Conservation (phyloP, 2,329 filamentous ascomycete genomes). For the Penicillium oxalicum region DNA sequence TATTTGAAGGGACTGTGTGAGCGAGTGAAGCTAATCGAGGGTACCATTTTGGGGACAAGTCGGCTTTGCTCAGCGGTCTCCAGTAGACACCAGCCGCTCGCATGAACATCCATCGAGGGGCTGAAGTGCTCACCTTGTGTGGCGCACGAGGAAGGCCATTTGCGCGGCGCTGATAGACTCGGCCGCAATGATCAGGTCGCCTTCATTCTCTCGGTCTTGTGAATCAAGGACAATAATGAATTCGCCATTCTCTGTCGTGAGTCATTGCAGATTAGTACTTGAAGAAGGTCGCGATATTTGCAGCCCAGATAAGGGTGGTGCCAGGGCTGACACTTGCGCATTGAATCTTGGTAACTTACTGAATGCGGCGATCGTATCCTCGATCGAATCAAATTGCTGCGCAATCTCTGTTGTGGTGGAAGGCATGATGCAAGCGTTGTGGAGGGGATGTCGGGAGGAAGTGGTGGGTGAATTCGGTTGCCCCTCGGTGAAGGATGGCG, state of each 20-base stretch:
- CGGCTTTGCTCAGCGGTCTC: not conserved
- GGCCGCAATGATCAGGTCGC: slow-evolving; percentile 93
- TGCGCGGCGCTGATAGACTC: slow-evolving; percentile 76
- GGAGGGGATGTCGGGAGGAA: not conserved
- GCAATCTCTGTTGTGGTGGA: slow-evolving; percentile 28
- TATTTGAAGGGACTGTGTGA: slow-evolving; percentile 18
- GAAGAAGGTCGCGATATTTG: not conserved
- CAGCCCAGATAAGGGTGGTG: no score
- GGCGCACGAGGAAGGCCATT: slow-evolving; percentile 92
- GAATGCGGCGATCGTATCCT: slow-evolving; percentile 38
- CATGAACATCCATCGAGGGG: not conserved
- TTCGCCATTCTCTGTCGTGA: slow-evolving; percentile 62
- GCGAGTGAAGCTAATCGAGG: no score
- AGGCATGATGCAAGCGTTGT: slow-evolving; percentile 25
- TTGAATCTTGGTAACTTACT: slow-evolving; percentile 26
- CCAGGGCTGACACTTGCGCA: no score
- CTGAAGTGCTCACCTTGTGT: slow-evolving; percentile 53
- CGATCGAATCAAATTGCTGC: slow-evolving; percentile 38
- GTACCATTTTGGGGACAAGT: no score
- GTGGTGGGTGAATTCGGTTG: slow-evolving; percentile 10
- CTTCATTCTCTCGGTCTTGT: slow-evolving; percentile 90
- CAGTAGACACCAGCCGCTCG: not conserved
- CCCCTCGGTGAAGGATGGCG: slow-evolving; percentile 21
- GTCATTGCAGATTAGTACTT: slow-evolving; percentile 14
- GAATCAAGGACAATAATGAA: slow-evolving; percentile 96